Conservation (phyloP, 2,329 filamentous ascomycete genomes). For the Torrubiella hemipterigena region DNA sequence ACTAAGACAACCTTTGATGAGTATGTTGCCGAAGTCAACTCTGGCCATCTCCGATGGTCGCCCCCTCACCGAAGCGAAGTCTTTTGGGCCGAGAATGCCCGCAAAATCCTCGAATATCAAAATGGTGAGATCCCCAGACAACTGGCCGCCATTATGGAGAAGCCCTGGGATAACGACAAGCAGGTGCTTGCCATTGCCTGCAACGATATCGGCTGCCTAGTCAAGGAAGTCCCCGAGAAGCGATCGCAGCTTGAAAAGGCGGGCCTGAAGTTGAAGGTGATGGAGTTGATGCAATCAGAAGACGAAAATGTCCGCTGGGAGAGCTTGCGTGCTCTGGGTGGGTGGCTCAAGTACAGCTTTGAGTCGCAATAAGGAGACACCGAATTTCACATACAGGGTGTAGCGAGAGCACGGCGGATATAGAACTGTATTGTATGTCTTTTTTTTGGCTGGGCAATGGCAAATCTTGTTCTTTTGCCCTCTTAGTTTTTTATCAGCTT, state of each 20-base stretch:
- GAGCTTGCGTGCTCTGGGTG: slow-evolving; percentile 68
- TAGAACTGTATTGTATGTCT: slow-evolving; percentile 3
- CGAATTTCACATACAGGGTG: no score
- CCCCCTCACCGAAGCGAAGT: slow-evolving; percentile 76
- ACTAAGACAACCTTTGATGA: slow-evolving; percentile 75
- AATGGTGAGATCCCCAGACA: slow-evolving; percentile 68
- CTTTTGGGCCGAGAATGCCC: slow-evolving; percentile 89
- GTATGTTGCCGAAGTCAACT: slow-evolving; percentile 75
- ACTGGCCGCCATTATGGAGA: slow-evolving; percentile 70
- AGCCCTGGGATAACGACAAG: slow-evolving; percentile 67
- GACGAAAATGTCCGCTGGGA: slow-evolving; percentile 90
- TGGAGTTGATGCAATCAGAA: slow-evolving; percentile 85
- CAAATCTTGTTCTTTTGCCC: slow-evolving; percentile 3
- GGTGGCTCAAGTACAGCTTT: slow-evolving; percentile 54
- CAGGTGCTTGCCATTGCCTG: slow-evolving; percentile 87
- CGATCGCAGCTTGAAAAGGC: slow-evolving; percentile 68
- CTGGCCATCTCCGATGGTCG: slow-evolving; percentile 84
- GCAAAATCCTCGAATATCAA: slow-evolving; percentile 73
- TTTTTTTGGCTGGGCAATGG: slow-evolving; percentile 3
- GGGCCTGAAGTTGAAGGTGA: slow-evolving; percentile 74
- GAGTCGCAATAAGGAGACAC: slow-evolving; percentile 25
- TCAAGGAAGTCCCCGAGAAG: slow-evolving; percentile 82
- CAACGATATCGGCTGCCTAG: slow-evolving; percentile 80
- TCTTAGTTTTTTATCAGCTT: no score
- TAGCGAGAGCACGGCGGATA: not conserved